These are phyloP conservation scores for Aspergillus sp. DNA, from an alignment of 2,329 filamentous ascomycete genomes.

Conservation along the genomic window DNA sequence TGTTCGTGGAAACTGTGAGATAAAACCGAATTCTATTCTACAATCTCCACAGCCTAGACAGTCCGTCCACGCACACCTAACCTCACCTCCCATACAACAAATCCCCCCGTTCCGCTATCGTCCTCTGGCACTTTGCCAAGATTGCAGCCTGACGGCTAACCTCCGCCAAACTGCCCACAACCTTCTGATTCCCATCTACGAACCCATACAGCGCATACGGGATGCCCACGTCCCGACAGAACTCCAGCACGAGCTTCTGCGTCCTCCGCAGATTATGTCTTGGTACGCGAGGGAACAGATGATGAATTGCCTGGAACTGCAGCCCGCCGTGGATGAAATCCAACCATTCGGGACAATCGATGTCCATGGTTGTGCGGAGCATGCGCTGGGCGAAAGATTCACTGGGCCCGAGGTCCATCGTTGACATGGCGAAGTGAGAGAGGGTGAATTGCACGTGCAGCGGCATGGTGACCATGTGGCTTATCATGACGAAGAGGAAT, in stretches of 20 bases:
- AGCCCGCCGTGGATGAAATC: conserved; percentile 85
- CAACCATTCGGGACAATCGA: conserved; percentile 81
- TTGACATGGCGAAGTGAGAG: conserved; percentile 93
- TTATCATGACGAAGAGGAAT: conserved; percentile 72
- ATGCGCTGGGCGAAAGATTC: conserved; percentile 88
- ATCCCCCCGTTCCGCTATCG: conserved; percentile 17
- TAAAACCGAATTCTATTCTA: background rate
- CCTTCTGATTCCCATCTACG: conserved; percentile 72
- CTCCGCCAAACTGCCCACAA: conserved; percentile 71
- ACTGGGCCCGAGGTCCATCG: conserved; percentile 73
- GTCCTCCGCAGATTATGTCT: conserved; percentile 75
- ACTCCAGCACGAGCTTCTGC: conserved; percentile 73
- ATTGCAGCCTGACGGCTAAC: conserved; percentile 74
- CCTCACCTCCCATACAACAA: background rate
- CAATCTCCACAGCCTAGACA: background rate
- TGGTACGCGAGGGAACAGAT: conserved; percentile 78
- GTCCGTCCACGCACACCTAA: background rate
- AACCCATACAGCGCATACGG: conserved; percentile 85
- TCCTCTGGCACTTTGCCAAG: conserved; percentile 67
- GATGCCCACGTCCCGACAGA: conserved; percentile 76
- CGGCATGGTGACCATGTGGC: conserved; percentile 75
- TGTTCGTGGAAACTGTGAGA: background rate
- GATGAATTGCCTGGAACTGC: conserved; percentile 85
- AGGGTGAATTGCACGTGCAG: conserved; percentile 86
- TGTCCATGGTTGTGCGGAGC: conserved; percentile 88